Evolutionary conservation across 2,329 filamentous ascomycete species (phyloP), one percentile per base, ranked within the genome.

Genomic region (Colletotrichum sp.): DNA sequence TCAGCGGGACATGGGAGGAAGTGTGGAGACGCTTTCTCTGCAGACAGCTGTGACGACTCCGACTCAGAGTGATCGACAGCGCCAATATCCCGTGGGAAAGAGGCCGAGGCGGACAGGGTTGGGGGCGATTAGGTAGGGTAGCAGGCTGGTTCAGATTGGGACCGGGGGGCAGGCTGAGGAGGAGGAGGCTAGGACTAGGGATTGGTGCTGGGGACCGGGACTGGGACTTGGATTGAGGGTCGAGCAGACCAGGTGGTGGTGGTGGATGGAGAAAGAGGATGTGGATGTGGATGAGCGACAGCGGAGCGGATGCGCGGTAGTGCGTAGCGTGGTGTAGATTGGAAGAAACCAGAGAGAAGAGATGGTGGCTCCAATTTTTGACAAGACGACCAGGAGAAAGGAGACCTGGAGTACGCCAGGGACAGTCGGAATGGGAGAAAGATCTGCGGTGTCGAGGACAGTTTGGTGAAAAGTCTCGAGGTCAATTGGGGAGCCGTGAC

Each of bases 61-160:
- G 85, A 87, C 83, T 80, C 85, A 85, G 82, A 87, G 84, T 85
- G 89, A 91, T 91, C 89, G 89, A 87, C 89, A 87, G 82, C 82
- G 73, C 84, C 85, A 85, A 87, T 88, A 85, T 89, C 87, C 87
- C 85, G 85, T 87, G 86, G 83, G 83, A 85, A 85, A 84, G 85
- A 82, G 84, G 83, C 84, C 85, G 85, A 86, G 83, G 85, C 80
- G 84, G 84, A 84, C 84, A 86, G 85, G 87, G 86, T 87, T 82
- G 78, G 83, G 80, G 81, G 80, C 81, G 84, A 85, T 83, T 83
- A 84, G 83, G 83, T 83, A 85, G 83, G 84, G 82, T 82, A 79
- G 80, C 80, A 82, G 83, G 81, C 81, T 81, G 87, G 78, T 83
- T 81, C 78, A 71, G 76, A 77, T 76, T 77, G 63, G 74, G 60